Evolutionary conservation across 768 basidiomycete genomes (phyloP), one percentile per base, ranked within the genome.

Genomic region (Pleurotus citrinopileatus): DNA sequence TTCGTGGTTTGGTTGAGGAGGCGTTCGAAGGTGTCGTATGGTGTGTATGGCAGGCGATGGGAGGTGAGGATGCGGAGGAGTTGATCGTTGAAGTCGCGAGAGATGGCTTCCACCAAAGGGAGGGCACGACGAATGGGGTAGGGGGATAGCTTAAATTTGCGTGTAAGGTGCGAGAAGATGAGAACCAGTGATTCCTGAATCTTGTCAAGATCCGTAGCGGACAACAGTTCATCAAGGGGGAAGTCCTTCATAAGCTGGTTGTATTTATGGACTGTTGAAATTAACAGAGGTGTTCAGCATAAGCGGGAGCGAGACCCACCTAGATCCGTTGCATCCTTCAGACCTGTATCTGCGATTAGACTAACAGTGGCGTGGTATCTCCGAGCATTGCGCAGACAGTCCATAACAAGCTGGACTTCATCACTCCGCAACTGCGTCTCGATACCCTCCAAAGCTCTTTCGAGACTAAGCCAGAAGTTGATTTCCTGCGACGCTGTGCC

Each of bases 201-300:
- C 74, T 95, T 97, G 67, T 91, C 89, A 1, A 98, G 82, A 68
- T 98, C 97, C 2, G 97, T 97, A 0, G 97, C 94, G 7, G 95
- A 93, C 23, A 99, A 80, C 17, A 98, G 84, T 65, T 98, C 96
- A 66, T 99, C 97, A 25, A 99, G 77, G 0, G 97, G 97, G 62
- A 98, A 98, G 65, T 99, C 97, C 71, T 96, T 97, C 97, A 99
- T 98, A 54, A 98, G 79, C 58, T 91, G 87, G 64, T 99, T 98
- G 76, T 98, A 96, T 69, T 97, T 98, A 77, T 95, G 94, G 9
- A 98, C 96, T 92, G 60, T 3, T 19, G 48, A 55, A 20, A 44
- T 54, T 13, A 53, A 47, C 26, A 12, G 48, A 47, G 27, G 13
- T 43, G 17, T 46, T n/a, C 28, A 28, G 32, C n/a, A 22, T 37